These are phyloP conservation scores for Ogataea thermomethanolica DNA, from an alignment of 805 yeast species.

Conservation along the genomic window DNA sequence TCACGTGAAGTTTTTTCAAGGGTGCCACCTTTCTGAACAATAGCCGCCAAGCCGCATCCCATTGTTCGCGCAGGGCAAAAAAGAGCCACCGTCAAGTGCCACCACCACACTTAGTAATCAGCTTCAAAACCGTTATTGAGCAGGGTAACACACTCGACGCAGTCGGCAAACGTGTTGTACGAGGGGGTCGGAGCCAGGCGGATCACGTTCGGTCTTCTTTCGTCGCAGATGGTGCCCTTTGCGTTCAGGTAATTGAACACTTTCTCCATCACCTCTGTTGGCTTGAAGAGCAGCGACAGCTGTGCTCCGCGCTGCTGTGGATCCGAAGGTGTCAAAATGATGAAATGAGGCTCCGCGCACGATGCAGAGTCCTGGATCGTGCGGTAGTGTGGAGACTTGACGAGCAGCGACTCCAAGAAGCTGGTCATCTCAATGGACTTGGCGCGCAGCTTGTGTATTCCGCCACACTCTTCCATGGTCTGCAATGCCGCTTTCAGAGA, in stretches of 20 bases:
- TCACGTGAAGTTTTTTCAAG: conserved; percentile 14
- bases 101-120: conserved; percentile 9
- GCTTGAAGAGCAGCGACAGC: conserved; percentile 66
- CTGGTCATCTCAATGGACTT: conserved; percentile 58
- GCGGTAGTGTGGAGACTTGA: conserved; percentile 44
- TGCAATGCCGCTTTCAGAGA: conserved; percentile 65
- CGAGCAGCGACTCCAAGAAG: conserved; percentile 49
- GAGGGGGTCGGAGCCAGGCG: conserved; percentile 84
- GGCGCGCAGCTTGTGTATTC: conserved; percentile 52
- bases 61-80: conserved; percentile 1
- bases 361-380: conserved; percentile 22
- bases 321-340: conserved; percentile 70
- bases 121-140: conserved; percentile 41
- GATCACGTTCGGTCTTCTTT: conserved; percentile 86
- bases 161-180: conserved; percentile 73
- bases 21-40: conserved; percentile 1
- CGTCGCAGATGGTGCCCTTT: conserved; percentile 76
- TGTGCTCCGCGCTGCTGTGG: conserved; percentile 72
- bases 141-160: conserved; percentile 41
- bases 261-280: conserved; percentile 56
- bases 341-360: conserved; percentile 41
- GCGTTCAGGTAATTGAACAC: conserved; percentile 49
- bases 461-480: conserved; percentile 57
- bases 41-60: conserved; percentile 5
- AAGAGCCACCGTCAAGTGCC: conserved; percentile 6